phyloP scores from a whole-genome alignment of 1,139 yeast species.

The Trichomonascaceae sp. region DNA sequence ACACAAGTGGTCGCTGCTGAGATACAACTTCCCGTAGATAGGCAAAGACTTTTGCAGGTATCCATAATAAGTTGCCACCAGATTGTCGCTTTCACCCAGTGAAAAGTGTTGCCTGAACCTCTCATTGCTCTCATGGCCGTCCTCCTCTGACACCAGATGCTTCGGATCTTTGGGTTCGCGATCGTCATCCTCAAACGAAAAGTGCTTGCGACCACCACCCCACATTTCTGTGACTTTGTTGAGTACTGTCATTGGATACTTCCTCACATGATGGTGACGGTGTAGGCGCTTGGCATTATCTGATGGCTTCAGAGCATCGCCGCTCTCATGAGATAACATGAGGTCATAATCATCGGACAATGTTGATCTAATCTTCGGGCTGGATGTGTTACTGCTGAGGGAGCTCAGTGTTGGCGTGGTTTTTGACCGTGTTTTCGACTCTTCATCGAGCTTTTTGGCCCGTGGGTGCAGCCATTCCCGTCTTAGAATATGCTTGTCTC shows the following conservation, averaged over 20 bases:
- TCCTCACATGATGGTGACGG: constrained; percentile 5
- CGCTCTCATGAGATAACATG: constrained; percentile 7
- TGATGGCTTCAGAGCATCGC: background rate
- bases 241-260: constrained; percentile 8
- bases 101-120: constrained; percentile 59
- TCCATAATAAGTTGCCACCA: constrained; percentile 59
- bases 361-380: constrained; percentile 1
- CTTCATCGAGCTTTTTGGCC: no score
- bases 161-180: constrained; percentile 31
- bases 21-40: constrained; percentile 66
- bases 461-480: no score
- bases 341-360: constrained; percentile 6
- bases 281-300: constrained; percentile 1
- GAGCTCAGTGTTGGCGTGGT: no score
- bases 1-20: constrained; percentile 56
- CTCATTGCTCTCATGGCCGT: constrained; percentile 33
- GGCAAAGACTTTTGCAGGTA: constrained; percentile 64
- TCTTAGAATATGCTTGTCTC: no score
- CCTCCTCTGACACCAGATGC: constrained; percentile 34
- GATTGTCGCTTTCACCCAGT: constrained; percentile 35
- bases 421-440: no score
- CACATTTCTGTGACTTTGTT: constrained; percentile 42
- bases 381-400: no score
- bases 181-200: constrained; percentile 10
- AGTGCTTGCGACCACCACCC: constrained; percentile 55